These are phyloP conservation scores for Erysimum pusillum DNA, from an alignment of 441 rosid genomes.

Conservation along the genomic window DNA sequence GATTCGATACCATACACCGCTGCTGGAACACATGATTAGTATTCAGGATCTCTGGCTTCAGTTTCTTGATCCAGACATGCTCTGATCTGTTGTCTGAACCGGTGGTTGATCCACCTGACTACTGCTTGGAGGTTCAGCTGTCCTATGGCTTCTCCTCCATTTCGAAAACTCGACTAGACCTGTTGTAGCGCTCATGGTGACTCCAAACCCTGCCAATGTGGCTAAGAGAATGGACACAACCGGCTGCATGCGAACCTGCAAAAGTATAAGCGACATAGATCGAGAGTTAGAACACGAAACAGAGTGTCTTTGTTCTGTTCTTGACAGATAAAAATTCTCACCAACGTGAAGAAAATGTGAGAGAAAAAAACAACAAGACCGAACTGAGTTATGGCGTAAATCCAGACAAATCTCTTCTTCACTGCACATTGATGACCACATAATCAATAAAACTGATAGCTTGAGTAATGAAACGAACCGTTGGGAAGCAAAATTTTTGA, in stretches of 20 bases:
- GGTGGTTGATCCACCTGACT: constrained; percentile 43
- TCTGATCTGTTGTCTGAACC: constrained; percentile 31
- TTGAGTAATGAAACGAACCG: neutral
- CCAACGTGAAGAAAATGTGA: constrained; percentile 82
- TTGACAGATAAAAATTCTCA: constrained; percentile 48
- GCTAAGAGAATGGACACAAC: constrained; percentile 78
- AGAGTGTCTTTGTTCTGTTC: constrained; percentile 19
- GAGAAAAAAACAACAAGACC: constrained; percentile 75
- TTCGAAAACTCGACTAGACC: constrained; percentile 56
- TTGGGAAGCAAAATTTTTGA: neutral
- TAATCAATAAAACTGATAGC: constrained; percentile 12
- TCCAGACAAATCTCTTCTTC: constrained; percentile 70
- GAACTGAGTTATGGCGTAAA: constrained; percentile 78
- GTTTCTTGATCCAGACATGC: constrained; percentile 37
- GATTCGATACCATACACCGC: constrained; percentile 8
- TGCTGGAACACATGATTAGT: constrained; percentile 16
- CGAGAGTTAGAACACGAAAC: neutral
- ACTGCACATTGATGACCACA: constrained; percentile 53
- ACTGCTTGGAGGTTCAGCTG: constrained; percentile 35
- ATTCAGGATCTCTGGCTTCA: constrained; percentile 28
- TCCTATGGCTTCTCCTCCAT: constrained; percentile 49
- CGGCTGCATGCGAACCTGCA: constrained; percentile 76
- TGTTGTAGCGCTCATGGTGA: constrained; percentile 71
- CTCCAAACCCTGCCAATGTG: constrained; percentile 80
- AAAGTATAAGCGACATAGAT: constrained; percentile 29